Evolutionary conservation across 2,329 filamentous ascomycete species (phyloP).

Genomic region (Fulvia fulva): DNA sequence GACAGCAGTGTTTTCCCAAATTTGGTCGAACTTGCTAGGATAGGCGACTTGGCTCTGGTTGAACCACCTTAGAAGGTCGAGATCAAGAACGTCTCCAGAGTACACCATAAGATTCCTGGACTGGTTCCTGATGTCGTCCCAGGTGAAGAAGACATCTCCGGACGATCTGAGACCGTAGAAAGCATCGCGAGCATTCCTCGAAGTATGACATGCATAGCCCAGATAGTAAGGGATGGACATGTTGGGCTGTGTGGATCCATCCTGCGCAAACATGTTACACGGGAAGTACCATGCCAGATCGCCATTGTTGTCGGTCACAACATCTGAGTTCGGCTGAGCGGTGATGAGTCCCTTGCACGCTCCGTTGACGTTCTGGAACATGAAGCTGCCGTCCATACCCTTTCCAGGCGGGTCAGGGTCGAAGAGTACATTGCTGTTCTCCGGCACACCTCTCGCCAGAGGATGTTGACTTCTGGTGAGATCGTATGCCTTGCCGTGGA

Average conservation of each 20-base stretch:
- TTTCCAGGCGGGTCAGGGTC: slow-evolving; percentile 77
- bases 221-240: slow-evolving; percentile 68
- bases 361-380: slow-evolving; percentile 98
- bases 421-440: slow-evolving; percentile 74
- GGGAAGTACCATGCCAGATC: slow-evolving; percentile 97
- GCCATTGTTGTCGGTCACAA: slow-evolving; percentile 68
- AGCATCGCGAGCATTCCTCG: slow-evolving; percentile 58
- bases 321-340: slow-evolving; percentile 63
- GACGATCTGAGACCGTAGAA: slow-evolving; percentile 70
- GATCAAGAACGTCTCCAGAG: slow-evolving; percentile 86
- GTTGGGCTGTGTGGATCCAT: slow-evolving; percentile 79
- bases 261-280: slow-evolving; percentile 86
- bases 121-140: slow-evolving; percentile 86
- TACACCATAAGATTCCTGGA: slow-evolving; percentile 91
- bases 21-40: slow-evolving; percentile 72
- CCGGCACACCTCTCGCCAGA: slow-evolving; percentile 70
- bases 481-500: slow-evolving; percentile 88
- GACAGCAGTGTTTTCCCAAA: slow-evolving; percentile 67
- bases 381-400: slow-evolving; percentile 90
- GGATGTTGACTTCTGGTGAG: slow-evolving; percentile 74
- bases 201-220: slow-evolving; percentile 88
- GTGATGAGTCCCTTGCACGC: slow-evolving; percentile 91
- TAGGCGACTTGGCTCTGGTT: slow-evolving; percentile 73
- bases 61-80: slow-evolving; percentile 87
- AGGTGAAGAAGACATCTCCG: slow-evolving; percentile 93